phyloP scores from a whole-genome alignment of 1,139 yeast genomes.

The Scheffersomyces parashehatae region DNA sequence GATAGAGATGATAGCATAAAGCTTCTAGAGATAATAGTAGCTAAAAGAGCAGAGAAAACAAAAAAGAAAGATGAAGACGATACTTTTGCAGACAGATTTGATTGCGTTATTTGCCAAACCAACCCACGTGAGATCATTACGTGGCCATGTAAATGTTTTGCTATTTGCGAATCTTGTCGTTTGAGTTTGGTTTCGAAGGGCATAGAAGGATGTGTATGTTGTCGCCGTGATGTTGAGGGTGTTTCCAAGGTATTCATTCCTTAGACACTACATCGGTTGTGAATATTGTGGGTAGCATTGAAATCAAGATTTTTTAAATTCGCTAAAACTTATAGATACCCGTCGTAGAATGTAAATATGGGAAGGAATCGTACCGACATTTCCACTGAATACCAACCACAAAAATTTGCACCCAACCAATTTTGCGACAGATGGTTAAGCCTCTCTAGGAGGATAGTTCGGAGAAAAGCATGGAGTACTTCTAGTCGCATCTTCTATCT shows the following conservation, averaged over 20 bases:
- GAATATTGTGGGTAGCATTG: no score
- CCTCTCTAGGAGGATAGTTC: no score
- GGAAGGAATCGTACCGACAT: no score
- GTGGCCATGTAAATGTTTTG: conserved; percentile 94
- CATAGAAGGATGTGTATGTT: conserved; percentile 81
- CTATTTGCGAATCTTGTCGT: conserved; percentile 84
- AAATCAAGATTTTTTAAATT: not conserved
- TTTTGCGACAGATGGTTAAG: no score
- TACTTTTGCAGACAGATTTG: conserved; percentile 26
- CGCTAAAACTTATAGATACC: no score
- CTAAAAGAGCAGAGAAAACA: conserved; percentile 12
- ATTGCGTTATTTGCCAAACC: conserved; percentile 81
- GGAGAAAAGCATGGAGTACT: no score
- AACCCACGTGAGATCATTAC: conserved; percentile 74
- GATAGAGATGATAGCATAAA: conserved; percentile 23
- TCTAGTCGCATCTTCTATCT: no score
- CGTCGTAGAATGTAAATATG: no score
- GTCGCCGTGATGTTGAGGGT: conserved; percentile 70
- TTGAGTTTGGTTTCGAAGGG: conserved; percentile 73
- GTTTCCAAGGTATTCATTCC: conserved; percentile 55
- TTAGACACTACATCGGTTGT: conserved; percentile 15
- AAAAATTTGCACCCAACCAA: no score
- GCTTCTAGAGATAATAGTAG: conserved; percentile 22
- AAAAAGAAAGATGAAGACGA: conserved; percentile 8
- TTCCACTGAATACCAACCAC: no score